phyloP scores from a whole-genome alignment of 2,329 filamentous ascomycete genomes.

The Diaporthe nobilis region DNA sequence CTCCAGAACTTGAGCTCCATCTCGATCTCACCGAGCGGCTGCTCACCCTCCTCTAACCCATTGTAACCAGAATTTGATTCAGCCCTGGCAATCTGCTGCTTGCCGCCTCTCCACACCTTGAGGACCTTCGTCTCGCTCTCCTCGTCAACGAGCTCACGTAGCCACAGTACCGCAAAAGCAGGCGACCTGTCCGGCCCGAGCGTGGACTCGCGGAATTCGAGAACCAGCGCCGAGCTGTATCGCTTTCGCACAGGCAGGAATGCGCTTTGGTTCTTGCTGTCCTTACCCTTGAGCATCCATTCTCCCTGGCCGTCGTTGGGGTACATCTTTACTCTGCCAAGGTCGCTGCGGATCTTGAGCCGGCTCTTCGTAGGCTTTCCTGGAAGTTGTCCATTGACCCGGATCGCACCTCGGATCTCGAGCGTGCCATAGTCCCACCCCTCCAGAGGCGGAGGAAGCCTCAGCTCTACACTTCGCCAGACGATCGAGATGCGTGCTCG shows the following conservation, averaged over 20 bases:
- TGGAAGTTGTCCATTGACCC: conserved; percentile 61
- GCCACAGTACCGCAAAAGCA: conserved; percentile 77
- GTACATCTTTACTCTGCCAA: conserved; percentile 72
- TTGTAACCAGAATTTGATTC: conserved; percentile 52
- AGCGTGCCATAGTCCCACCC: conserved; percentile 83
- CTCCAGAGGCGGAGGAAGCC: conserved; percentile 69
- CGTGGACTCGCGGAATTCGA: conserved; percentile 72
- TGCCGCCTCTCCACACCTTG: conserved; percentile 76
- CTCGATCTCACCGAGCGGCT: conserved; percentile 69
- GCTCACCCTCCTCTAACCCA: conserved; percentile 66
- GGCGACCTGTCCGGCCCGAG: conserved; percentile 67
- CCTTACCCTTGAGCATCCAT: conserved; percentile 66
- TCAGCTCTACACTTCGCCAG: conserved; percentile 77
- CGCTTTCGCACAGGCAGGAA: conserved; percentile 72
- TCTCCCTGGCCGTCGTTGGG: conserved; percentile 56
- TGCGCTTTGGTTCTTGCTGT: conserved; percentile 53
- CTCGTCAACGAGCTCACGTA: conserved; percentile 78
- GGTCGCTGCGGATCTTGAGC: conserved; percentile 71
- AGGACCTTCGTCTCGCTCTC: conserved; percentile 71
- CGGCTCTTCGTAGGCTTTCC: conserved; percentile 63
- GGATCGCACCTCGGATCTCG: conserved; percentile 70
- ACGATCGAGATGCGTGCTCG: conserved; percentile 78
- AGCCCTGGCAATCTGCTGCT: conserved; percentile 59
- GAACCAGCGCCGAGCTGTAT: conserved; percentile 68
- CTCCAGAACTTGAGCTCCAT: conserved; percentile 72